Base-by-base conservation (phyloP, 495 filamentous ascomycete species). In the Trichoderma erinaceum region DNA sequence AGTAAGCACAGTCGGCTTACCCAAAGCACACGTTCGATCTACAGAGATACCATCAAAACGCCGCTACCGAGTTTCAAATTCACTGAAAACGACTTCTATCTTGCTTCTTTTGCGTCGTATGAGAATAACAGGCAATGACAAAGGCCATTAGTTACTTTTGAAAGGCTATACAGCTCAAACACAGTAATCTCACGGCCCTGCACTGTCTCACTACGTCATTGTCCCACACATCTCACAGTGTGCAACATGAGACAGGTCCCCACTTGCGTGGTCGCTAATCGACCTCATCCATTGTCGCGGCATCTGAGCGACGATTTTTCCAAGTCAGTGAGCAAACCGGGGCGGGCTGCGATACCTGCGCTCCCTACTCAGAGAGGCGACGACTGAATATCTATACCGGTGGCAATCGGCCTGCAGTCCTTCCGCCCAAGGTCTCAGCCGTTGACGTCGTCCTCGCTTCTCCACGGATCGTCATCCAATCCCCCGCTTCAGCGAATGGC, bases 401-500 rank as follows among this genome's bases (percentile, higher is more conserved):
- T 18, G 43, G 18, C 12, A 46, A 16, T 46, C 43, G 43, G 44
- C 4, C 12, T 4, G 1, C 13, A 18, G 15, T 5, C 21, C 50
- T 48, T 48, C 18, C 18, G 44, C 44, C n/a, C 44, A 32, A 32
- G 4, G 15, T 32, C 4, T 6, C 25, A 61, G 25, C n/a, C 11
- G 25, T 32, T 61, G 25, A 27, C 23, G 56, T 61, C 56, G 12
- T 61, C 27, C 0, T 61, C 25, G 11, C 3, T 3, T 61, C 27
- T 13, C 56, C 12, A 27, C 56, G 25, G 27, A 61, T 23, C 48
- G 8, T 15, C 44, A 0, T 35, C 56, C 56, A 61, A 32, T 29
- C 56, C 56, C 56, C 56, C 56, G 56, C 56, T 32, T 61, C 56
- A 15, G 56, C 56, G 56, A 61, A 61, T 61, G 56, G 56, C 56